These are phyloP conservation scores for Cryptococcus floricola DNA, from an alignment of 1,284 basidiomycete species.

Conservation along the genomic window DNA sequence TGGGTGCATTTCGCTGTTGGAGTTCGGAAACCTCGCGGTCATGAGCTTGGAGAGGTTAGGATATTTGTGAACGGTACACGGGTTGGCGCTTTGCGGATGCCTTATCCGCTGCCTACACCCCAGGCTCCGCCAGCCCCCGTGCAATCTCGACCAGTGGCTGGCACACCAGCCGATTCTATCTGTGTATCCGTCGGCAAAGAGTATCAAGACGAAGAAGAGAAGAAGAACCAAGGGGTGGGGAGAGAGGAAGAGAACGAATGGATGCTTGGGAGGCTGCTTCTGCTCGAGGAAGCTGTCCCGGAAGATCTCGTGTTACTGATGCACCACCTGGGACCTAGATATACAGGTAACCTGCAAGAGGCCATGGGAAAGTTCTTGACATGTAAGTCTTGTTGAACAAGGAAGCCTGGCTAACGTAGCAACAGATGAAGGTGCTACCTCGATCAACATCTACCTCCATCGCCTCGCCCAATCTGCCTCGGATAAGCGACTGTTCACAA, in stretches of 20 bases:
- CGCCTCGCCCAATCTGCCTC: conserved; percentile 29
- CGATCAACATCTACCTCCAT: conserved; percentile 48
- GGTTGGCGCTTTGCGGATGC: conserved; percentile 37
- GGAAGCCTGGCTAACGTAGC: background rate
- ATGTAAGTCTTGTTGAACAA: conserved; percentile 24
- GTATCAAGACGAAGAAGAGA: conserved; percentile 11
- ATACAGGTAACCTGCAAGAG: conserved; percentile 48
- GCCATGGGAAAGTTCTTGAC: conserved; percentile 48
- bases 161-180: conserved; percentile 19
- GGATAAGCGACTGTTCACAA: conserved; percentile 33
- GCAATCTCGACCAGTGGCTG: background rate
- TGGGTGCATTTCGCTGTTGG: conserved; percentile 47
- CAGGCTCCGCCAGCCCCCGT: conserved; percentile 12
- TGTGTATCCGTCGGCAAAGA: conserved; percentile 21
- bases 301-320: conserved; percentile 46
- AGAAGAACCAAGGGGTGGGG: conserved; percentile 11
- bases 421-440: conserved; percentile 46
- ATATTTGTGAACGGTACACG: conserved; percentile 41
- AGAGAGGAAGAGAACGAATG: conserved; percentile 44
- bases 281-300: conserved; percentile 43
- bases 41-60: conserved; percentile 31
- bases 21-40: conserved; percentile 29
- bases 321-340: conserved; percentile 47
- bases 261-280: conserved; percentile 38
- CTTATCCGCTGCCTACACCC: conserved; percentile 29